These are phyloP conservation scores for Perilla frutescens DNA, from an alignment of 257 asterid species.

Conservation along the genomic window DNA sequence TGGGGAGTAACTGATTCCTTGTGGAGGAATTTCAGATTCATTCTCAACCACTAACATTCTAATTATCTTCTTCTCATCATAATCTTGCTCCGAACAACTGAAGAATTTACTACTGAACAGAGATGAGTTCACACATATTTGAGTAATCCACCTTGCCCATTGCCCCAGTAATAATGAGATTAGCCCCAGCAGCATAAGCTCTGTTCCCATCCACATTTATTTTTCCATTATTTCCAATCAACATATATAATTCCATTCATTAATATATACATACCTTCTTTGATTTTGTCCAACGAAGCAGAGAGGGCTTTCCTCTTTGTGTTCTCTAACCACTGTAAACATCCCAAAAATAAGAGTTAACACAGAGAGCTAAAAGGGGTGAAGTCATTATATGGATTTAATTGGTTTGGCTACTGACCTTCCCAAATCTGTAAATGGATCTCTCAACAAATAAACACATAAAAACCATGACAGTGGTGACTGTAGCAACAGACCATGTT, in stretches of 20 bases:
- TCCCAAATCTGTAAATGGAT: conserved; percentile 85
- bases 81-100: conserved; percentile 73
- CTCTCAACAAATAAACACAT: conserved; percentile 79
- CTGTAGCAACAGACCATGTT: conserved; percentile 97
- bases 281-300: conserved; percentile 83
- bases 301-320: conserved; percentile 84
- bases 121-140: conserved; percentile 78
- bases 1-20: conserved; percentile 43
- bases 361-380: neutral
- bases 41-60: conserved; percentile 43
- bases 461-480: conserved; percentile 87
- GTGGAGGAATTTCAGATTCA: conserved; percentile 58
- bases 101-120: conserved; percentile 79
- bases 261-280: conserved; percentile 59
- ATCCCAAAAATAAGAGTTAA: neutral
- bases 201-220: conserved; percentile 40
- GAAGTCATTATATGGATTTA: neutral
- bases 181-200: conserved; percentile 90
- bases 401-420: conserved; percentile 47
- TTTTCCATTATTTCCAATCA: neutral
- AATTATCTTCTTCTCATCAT: conserved; percentile 33
- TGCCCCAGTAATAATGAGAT: conserved; percentile 88
- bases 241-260: neutral
- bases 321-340: conserved; percentile 80
- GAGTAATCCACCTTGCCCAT: conserved; percentile 85